Evolutionary conservation across 306 rosid species (phyloP).

Genomic region (Echinosophora koreensis): DNA sequence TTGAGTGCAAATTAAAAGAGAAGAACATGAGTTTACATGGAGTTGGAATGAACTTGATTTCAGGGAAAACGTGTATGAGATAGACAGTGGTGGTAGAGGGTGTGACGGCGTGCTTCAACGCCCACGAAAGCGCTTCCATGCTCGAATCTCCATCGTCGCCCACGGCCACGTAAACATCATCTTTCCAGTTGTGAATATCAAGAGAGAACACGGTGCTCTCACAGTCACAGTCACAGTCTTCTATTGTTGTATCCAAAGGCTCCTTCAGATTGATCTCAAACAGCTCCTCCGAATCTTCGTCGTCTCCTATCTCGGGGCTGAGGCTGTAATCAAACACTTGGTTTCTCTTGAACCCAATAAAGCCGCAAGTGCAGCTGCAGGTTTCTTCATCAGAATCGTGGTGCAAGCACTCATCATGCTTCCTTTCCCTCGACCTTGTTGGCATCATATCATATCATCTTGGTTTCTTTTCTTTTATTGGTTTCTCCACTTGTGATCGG

Average conservation of each 20-base stretch:
- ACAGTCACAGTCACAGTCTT: constrained; percentile 60
- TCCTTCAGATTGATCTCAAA: constrained; percentile 40
- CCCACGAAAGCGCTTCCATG: constrained; percentile 73
- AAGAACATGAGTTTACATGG: constrained; percentile 56
- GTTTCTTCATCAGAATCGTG: constrained; percentile 31
- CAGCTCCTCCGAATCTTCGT: constrained; percentile 31
- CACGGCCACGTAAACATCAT: constrained; percentile 71
- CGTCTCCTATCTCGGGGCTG: constrained; percentile 64
- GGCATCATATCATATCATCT: not conserved
- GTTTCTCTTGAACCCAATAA: constrained; percentile 35
- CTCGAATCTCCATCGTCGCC: constrained; percentile 54
- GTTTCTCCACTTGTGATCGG: not conserved
- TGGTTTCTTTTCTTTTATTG: no score
- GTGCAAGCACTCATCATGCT: constrained; percentile 16
- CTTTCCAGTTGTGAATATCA: constrained; percentile 31
- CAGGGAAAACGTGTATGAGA: constrained; percentile 78
- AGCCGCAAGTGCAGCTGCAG: constrained; percentile 14
- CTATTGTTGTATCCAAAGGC: constrained; percentile 63
- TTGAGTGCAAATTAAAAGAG: not conserved
- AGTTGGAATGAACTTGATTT: constrained; percentile 61
- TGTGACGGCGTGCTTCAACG: constrained; percentile 57
- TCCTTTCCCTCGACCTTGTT: not conserved
- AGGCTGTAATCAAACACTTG: constrained; percentile 35
- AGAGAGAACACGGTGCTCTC: constrained; percentile 56
- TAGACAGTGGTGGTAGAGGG: constrained; percentile 48